Percentiles rank a stretch among this genome's conserved stretches.
phyloP scores from a whole-genome alignment of 2,329 filamentous ascomycete genomes.

The Trichoderma cornu-damae region DNA sequence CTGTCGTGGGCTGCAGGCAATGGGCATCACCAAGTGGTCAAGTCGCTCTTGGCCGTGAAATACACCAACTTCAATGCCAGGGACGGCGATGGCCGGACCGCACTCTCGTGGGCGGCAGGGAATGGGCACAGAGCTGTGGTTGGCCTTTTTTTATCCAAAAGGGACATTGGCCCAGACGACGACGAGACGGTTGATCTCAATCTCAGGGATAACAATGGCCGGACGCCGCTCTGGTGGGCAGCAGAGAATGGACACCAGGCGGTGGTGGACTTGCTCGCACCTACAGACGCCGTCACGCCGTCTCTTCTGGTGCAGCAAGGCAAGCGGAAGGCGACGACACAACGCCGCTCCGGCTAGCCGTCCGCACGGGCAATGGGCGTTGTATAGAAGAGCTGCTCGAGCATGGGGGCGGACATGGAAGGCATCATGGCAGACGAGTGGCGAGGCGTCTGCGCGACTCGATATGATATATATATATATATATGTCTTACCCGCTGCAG shows the following conservation, averaged over 20 bases:
- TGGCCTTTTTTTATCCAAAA: neutral
- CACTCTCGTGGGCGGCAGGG: neutral
- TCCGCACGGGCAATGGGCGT: fast-evolving
- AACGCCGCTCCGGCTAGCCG: neutral
- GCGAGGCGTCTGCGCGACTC: neutral
- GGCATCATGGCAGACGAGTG: neutral
- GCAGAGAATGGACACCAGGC: neutral
- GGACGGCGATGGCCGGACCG: neutral
- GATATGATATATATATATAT: too few species aligned
- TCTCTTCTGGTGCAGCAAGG: neutral
- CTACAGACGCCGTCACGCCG: neutral
- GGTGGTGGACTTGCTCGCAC: neutral
- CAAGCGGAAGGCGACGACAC: neutral
- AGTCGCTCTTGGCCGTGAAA: neutral
- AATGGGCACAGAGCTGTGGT: neutral
- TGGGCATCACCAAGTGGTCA: neutral
- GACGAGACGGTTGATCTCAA: too few species aligned
- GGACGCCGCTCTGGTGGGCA: neutral
- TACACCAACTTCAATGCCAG: neutral
- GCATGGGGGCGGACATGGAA: neutral
- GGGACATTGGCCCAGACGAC: too few species aligned
- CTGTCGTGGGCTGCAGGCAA: neutral
- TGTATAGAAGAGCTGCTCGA: neutral
- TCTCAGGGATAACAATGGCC: neutral
- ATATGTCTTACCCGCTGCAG: neutral